A percentile compares a stretch with the other conserved stretches of the same genome.
These are phyloP conservation scores for Fragaria ananassa DNA, from an alignment of 306 rosid genomes.

Conservation along the genomic window DNA sequence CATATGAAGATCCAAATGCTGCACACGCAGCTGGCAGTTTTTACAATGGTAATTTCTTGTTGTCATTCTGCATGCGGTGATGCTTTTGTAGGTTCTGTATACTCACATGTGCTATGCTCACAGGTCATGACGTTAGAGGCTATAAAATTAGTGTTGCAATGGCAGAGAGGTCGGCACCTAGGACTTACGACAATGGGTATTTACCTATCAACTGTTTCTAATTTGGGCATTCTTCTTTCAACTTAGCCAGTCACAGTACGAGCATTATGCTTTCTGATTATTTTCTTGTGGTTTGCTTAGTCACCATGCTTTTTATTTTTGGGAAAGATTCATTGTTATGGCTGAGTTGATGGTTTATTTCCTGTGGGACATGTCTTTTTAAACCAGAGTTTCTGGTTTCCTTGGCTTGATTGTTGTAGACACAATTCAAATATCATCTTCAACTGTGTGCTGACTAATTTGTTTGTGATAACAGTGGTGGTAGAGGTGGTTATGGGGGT, in stretches of 20 bases:
- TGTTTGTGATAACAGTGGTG: conserved; percentile 51
- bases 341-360: background rate
- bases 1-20: conserved; percentile 96
- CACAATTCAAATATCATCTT: background rate
- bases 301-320: background rate
- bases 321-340: background rate
- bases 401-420: background rate
- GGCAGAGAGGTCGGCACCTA: conserved; percentile 97
- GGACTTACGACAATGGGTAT: conserved; percentile 78
- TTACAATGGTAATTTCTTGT: conserved; percentile 58
- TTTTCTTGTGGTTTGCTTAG: background rate
- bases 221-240: background rate
- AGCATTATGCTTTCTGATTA: background rate
- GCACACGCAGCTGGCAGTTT: conserved; percentile 95
- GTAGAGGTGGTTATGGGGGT: conserved; percentile 93
- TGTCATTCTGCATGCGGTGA: background rate
- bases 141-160: conserved; percentile 73
- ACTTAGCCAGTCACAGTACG: background rate
- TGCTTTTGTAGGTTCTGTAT: background rate
- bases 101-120: conserved; percentile 25
- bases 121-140: conserved; percentile 91
- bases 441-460: background rate
- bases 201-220: conserved; percentile 6
- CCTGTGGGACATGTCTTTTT: background rate
- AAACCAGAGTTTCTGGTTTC: background rate